Conservation (phyloP, 148 eudicot species). For the Diospyros lotus region DNA sequence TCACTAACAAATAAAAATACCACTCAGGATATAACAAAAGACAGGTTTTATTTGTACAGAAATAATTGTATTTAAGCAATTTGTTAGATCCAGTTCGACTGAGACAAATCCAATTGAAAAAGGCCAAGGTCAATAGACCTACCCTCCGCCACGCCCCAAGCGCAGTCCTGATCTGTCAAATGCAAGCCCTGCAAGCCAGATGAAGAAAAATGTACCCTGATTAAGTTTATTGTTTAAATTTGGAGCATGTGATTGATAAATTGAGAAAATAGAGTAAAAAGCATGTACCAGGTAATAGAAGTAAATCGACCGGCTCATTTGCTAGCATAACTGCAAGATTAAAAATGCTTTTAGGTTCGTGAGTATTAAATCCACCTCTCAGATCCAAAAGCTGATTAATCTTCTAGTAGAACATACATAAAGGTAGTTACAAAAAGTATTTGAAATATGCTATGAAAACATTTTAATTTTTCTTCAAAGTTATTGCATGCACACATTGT, state of each 20-base stretch:
- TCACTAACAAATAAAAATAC: background rate
- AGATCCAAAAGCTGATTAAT: constrained; percentile 4
- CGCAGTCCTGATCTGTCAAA: constrained; percentile 95
- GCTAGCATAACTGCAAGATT: constrained; percentile 75
- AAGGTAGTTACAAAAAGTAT: background rate
- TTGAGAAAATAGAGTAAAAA: constrained; percentile 12
- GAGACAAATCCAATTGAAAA: background rate
- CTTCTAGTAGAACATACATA: background rate
- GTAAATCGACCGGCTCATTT: constrained; percentile 76
- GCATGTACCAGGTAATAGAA: constrained; percentile 78
- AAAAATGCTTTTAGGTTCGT: constrained; percentile 9
- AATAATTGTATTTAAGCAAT: background rate
- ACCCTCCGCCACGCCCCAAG: constrained; percentile 99
- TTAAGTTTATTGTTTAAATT: constrained; percentile 3
- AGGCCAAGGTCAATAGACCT: constrained; percentile 22
- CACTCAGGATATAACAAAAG: background rate
- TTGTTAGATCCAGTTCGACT: background rate
- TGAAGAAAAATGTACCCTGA: constrained; percentile 12
- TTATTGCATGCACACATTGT: background rate
- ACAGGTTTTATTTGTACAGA: background rate
- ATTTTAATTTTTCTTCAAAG: no score
- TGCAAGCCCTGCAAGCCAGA: constrained; percentile 68
- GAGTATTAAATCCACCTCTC: background rate
- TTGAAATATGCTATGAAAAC: background rate
- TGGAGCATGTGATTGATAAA: background rate